Base-by-base conservation (phyloP, 2,329 filamentous ascomycete species). In the Fusarium sp. region DNA sequence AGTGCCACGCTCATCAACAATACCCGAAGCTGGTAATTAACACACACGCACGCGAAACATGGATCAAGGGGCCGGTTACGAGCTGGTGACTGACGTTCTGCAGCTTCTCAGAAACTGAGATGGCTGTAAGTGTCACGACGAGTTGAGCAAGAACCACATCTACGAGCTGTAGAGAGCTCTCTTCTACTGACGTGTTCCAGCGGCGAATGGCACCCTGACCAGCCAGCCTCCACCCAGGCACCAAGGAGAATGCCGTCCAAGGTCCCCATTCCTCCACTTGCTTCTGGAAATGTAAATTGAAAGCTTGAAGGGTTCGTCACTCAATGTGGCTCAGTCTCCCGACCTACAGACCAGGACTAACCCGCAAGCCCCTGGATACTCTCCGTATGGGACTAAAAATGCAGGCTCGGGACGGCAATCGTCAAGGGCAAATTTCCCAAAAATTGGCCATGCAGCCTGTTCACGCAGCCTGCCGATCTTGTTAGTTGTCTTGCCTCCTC, bases 41-140 rank as follows among this genome's bases (percentile, higher is more conserved):
- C 45, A 33, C n/a, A 54, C 43, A 43, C 33, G 33, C 32, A 50
- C 35, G 52, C 38, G 52, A 47, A 33, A 60, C 67, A 73, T 71
- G 60, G 65, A 37, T 67, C 47, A 66, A 54, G 63, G 43, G 56
- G 58, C 40, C 45, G 59, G 11, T 17, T 50, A 62, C 33, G 57
- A 61, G 54, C 70, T 71, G 66, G 71, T 68, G 62, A 37, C 63
- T 64, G 62, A 71, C 52, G 37, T 57, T 25, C 32, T n/a, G 47
- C 17, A 57, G 68, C 50, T 52, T 59, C 45, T 57, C 17, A 15
- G 22, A 59, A 38, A 27, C 35, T 6, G 17, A 9, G 30, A 20
- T 14, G 27, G 38, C 37, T 60, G 37, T 32, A 15, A 56, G 54
- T 32, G 38, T 22, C 47, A 32, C 17, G 11, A 54, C 17, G 17